Evolutionary conservation across 768 basidiomycete species (phyloP).

Genomic region (Gymnopilus dilepis): DNA sequence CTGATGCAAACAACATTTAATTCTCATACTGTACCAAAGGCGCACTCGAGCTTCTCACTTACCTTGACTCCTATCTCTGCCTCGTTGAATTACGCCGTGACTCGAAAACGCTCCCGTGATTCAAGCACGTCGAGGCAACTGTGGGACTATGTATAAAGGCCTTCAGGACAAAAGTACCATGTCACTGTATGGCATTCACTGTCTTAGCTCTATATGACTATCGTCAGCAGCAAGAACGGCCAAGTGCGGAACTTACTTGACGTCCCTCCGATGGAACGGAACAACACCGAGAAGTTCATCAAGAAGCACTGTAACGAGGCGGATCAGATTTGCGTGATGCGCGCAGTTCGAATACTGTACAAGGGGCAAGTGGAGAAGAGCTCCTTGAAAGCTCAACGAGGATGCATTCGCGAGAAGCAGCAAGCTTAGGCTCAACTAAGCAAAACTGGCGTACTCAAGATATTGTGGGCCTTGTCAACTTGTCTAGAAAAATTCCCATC

Average conservation of each 20-base stretch:
- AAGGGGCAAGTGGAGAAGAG: slow-evolving; percentile 12
- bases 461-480: neutral
- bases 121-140: neutral
- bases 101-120: neutral
- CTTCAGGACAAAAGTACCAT: slow-evolving; percentile 22
- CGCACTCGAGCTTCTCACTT: neutral
- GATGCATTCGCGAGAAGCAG: slow-evolving; percentile 1
- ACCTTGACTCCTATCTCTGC: neutral
- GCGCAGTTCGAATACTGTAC: slow-evolving; percentile 11
- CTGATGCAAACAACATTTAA: neutral
- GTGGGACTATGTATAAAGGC: neutral
- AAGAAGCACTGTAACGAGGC: slow-evolving; percentile 14
- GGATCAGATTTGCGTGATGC: slow-evolving; percentile 19
- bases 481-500: neutral
- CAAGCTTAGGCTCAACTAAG: neutral
- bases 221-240: slow-evolving; percentile 15
- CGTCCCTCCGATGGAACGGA: slow-evolving; percentile 13
- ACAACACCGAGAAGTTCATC: slow-evolving; percentile 26
- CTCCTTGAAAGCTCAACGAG: slow-evolving; percentile 10
- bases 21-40: neutral
- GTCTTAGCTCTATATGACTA: slow-evolving; percentile 30
- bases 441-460: no score
- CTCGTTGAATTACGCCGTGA: neutral
- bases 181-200: slow-evolving; percentile 26
- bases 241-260: slow-evolving; percentile 9